Conservation (phyloP, 129 eudicot genomes). For the Flaveria brownii region DNA sequence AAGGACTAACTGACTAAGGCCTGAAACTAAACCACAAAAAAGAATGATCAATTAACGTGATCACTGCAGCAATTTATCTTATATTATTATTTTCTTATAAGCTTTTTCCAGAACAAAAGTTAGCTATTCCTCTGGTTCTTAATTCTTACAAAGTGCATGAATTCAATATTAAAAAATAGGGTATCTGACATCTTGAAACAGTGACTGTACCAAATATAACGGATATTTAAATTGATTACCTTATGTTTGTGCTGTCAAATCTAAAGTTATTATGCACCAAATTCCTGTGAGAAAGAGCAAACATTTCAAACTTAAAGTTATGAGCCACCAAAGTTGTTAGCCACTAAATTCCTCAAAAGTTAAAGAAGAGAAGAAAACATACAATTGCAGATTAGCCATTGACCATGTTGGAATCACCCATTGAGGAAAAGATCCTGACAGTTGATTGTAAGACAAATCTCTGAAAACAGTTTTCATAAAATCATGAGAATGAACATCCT, state of each 20-base stretch:
- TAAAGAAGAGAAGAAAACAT: conserved; percentile 25
- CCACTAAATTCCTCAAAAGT: not conserved
- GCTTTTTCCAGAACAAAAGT: not conserved
- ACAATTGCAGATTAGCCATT: conserved; percentile 60
- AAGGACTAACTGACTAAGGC: conserved; percentile 1
- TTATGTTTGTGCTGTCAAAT: conserved; percentile 45
- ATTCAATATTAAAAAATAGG: not conserved
- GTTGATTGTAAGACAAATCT: conserved; percentile 75
- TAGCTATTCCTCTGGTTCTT: not conserved
- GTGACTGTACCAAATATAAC: not conserved
- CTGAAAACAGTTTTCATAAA: conserved; percentile 40
- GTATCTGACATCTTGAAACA: conserved; percentile 14
- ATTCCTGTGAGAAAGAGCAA: conserved; percentile 48
- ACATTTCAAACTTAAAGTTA: not conserved
- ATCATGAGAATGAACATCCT: conserved; percentile 14
- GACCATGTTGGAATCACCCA: conserved; percentile 53
- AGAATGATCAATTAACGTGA: not conserved
- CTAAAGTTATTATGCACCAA: conserved; percentile 68
- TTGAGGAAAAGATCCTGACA: conserved; percentile 69
- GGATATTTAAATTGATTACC: conserved; percentile 27
- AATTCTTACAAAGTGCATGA: conserved; percentile 19
- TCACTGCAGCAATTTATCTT: not conserved
- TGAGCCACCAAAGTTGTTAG: not conserved
- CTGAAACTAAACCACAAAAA: not conserved
- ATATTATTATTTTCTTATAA: not conserved